Percentiles rank a stretch among this genome's conserved stretches.
These are phyloP conservation scores for Hydrangea macrophylla DNA, from an alignment of 148 eudicot genomes.

Conservation along the genomic window DNA sequence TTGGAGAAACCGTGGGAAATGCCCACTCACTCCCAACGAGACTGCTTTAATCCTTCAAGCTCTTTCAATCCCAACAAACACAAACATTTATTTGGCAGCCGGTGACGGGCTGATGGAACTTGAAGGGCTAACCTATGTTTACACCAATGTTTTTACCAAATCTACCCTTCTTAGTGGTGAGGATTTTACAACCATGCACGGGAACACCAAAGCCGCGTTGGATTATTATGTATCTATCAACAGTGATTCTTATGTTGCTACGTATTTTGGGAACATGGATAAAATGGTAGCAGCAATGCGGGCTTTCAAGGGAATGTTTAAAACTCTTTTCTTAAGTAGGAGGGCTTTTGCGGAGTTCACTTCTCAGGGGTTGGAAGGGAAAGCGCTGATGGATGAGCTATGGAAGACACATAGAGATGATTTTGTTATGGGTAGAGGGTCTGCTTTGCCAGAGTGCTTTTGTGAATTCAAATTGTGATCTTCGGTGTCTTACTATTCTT, in stretches of 20 bases:
- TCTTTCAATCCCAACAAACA: constrained; percentile 66
- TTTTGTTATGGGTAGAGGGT: constrained; percentile 76
- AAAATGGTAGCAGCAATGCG: constrained; percentile 99
- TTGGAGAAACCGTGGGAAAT: constrained; percentile 94
- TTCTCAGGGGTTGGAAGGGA: constrained; percentile 52
- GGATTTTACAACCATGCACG: constrained; percentile 85
- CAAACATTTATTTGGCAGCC: constrained; percentile 88
- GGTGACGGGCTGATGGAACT: constrained; percentile 96
- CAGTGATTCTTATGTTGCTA: constrained; percentile 79
- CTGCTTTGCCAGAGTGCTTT: constrained; percentile 93
- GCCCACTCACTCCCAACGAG: constrained; percentile 92
- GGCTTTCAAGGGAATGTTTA: constrained; percentile 64
- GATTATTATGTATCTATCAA: constrained; percentile 85
- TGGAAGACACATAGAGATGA: constrained; percentile 77
- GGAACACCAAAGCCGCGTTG: constrained; percentile 94
- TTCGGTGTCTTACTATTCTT: not conserved
- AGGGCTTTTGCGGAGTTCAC: constrained; percentile 66
- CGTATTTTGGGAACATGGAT: constrained; percentile 96
- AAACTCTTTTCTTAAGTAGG: constrained; percentile 72
- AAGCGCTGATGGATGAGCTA: constrained; percentile 47
- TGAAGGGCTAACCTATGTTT: constrained; percentile 67
- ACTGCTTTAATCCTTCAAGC: constrained; percentile 77
- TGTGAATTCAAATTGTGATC: constrained; percentile 68
- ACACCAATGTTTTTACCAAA: constrained; percentile 65
- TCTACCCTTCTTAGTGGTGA: constrained; percentile 52